Percentiles rank a stretch among this genome's conserved stretches.
These are phyloP conservation scores for Ogataea ramenticola DNA, from an alignment of 805 yeast species.

Conservation along the genomic window DNA sequence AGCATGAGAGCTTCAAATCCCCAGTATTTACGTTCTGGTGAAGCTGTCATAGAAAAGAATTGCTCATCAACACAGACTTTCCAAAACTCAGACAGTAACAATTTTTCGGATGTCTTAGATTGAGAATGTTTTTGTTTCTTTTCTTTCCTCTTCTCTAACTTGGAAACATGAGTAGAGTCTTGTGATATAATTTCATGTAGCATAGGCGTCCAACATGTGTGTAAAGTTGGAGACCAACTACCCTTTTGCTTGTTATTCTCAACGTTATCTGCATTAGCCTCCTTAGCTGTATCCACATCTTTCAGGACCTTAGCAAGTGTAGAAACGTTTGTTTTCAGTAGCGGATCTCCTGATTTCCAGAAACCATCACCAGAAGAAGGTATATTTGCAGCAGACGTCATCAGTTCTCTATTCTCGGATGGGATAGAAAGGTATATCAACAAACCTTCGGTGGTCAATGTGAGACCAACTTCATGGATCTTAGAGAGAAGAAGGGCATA, in stretches of 20 bases:
- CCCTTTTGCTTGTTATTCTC: conserved; percentile 46
- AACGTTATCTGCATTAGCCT: conserved; percentile 4
- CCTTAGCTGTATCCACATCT: conserved; percentile 28
- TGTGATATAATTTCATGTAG: conserved; percentile 32
- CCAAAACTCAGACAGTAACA: conserved; percentile 66
- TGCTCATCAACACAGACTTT: conserved; percentile 70
- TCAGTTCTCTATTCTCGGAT: conserved; percentile 8
- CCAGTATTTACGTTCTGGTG: conserved; percentile 80
- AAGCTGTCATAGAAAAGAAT: conserved; percentile 66
- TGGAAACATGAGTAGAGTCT: conserved; percentile 10
- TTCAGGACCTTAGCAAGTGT: conserved; percentile 55
- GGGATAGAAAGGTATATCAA: conserved; percentile 60
- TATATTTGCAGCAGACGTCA: conserved; percentile 14
- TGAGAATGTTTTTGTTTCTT: conserved; percentile 27
- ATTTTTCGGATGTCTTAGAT: conserved; percentile 9
- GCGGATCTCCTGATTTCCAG: conserved; percentile 74
- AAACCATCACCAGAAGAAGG: conserved; percentile 17
- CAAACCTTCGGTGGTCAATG: conserved; percentile 71
- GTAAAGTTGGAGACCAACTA: conserved; percentile 68
- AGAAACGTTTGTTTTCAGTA: conserved; percentile 61
- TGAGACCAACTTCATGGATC: conserved; percentile 46
- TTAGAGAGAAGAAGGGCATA: conserved; percentile 25
- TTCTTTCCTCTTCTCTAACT: conserved; percentile 15
- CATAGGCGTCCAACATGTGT: conserved; percentile 67
- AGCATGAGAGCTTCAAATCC: conserved; percentile 70